These are phyloP conservation scores for Aspergillus funiculosus DNA, from an alignment of 495 filamentous ascomycete genomes.

Conservation along the genomic window DNA sequence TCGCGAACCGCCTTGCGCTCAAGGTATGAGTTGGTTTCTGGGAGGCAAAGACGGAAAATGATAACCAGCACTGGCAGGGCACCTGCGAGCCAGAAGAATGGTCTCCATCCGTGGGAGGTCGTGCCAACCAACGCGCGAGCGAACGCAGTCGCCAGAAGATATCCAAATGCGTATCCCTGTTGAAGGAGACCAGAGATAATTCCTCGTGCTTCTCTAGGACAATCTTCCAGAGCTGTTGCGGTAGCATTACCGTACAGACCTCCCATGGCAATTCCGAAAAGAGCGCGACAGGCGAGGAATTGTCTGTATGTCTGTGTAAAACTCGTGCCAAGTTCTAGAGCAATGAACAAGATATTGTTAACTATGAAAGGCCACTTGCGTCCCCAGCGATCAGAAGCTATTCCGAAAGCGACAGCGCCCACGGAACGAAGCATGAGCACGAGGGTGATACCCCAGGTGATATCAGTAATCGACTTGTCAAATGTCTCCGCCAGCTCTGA, in stretches of 20 bases:
- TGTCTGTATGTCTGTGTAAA: slow-evolving; percentile 72
- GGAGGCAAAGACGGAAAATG: slow-evolving; percentile 65
- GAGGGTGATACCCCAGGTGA: slow-evolving; percentile 87
- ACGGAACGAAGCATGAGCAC: slow-evolving; percentile 76
- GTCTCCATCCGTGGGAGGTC: slow-evolving; percentile 69
- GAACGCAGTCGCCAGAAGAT: slow-evolving; percentile 74
- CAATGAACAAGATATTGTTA: slow-evolving; percentile 77
- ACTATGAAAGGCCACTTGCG: slow-evolving; percentile 85
- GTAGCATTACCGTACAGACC: slow-evolving; percentile 84
- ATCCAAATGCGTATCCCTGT: slow-evolving; percentile 87
- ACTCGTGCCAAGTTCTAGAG: slow-evolving; percentile 72
- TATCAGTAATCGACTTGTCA: slow-evolving; percentile 61
- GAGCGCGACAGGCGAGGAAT: slow-evolving; percentile 72
- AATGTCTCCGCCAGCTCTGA: slow-evolving; percentile 62
- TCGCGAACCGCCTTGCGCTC: slow-evolving; percentile 57
- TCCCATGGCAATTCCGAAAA: slow-evolving; percentile 90
- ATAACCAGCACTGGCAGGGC: slow-evolving; percentile 77
- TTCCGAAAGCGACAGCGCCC: slow-evolving; percentile 67
- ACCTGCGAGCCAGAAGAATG: slow-evolving; percentile 83
- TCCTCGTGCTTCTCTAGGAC: slow-evolving; percentile 66
- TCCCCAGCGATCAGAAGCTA: slow-evolving; percentile 76
- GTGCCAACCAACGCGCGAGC: slow-evolving; percentile 65
- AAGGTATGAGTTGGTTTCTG: slow-evolving; percentile 66
- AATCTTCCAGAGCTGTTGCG: slow-evolving; percentile 80
- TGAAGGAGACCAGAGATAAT: slow-evolving; percentile 77